These are phyloP conservation scores for Candida gigantensis DNA, from an alignment of 1,139 yeast species.

Conservation along the genomic window DNA sequence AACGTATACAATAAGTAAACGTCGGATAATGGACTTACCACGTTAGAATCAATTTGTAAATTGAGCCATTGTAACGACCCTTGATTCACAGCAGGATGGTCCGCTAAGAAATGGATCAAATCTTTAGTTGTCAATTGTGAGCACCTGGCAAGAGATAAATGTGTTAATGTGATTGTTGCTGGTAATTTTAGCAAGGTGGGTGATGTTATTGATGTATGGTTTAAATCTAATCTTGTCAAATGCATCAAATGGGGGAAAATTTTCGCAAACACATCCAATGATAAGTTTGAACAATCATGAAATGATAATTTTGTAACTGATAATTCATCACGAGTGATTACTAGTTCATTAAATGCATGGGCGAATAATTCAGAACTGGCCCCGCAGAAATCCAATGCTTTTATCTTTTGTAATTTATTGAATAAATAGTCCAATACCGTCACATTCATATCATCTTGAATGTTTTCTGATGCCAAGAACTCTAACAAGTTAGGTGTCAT, in stretches of 20 bases:
- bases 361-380: slow-evolving; percentile 69
- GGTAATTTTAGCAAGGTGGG: slow-evolving; percentile 54
- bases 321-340: slow-evolving; percentile 23
- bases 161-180: slow-evolving; percentile 61
- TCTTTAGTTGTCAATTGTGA: slow-evolving; percentile 75
- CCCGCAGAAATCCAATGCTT: slow-evolving; percentile 86
- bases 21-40: slow-evolving; percentile 61
- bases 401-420: slow-evolving; percentile 58
- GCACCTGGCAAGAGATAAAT: slow-evolving; percentile 78
- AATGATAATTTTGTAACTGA: slow-evolving; percentile 62
- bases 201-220: slow-evolving; percentile 77
- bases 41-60: slow-evolving; percentile 70
- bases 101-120: slow-evolving; percentile 66
- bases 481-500: slow-evolving; percentile 72
- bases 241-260: slow-evolving; percentile 59
- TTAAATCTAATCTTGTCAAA: slow-evolving; percentile 71
- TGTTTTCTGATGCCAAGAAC: slow-evolving; percentile 81
- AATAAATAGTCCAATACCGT: slow-evolving; percentile 60
- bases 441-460: slow-evolving; percentile 78
- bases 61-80: slow-evolving; percentile 72
- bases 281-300: slow-evolving; percentile 85
- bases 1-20: slow-evolving; percentile 59
- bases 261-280: slow-evolving; percentile 54
- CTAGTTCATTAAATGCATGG: slow-evolving; percentile 54
- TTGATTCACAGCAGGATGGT: slow-evolving; percentile 67